Conservation (phyloP, 345 rosid genomes). For the Pelargonium nanum region DNA sequence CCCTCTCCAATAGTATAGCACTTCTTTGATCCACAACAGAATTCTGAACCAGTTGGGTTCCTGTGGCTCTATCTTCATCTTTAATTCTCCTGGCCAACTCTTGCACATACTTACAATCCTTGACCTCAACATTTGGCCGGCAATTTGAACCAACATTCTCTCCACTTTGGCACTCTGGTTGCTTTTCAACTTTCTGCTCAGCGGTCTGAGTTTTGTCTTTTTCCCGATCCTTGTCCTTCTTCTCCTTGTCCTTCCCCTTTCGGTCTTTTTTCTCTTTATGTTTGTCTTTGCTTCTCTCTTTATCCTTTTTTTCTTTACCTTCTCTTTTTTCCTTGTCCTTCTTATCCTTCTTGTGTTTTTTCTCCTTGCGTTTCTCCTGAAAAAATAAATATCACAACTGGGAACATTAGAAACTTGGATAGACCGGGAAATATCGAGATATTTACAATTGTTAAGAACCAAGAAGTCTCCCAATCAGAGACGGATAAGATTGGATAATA, state of each 20-base stretch:
- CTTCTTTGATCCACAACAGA: slow-evolving; percentile 16
- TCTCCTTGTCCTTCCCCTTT: slow-evolving; percentile 42
- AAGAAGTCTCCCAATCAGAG: not conserved
- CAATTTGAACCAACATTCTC: slow-evolving; percentile 20
- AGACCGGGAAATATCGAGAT: too few relatives aligned
- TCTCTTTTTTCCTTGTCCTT: slow-evolving; percentile 40
- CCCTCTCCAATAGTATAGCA: slow-evolving; percentile 18
- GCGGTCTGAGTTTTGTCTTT: slow-evolving; percentile 28
- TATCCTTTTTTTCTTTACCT: slow-evolving; percentile 42
- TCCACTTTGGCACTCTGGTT: slow-evolving; percentile 14
- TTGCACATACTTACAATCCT: slow-evolving; percentile 30
- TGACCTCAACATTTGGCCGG: slow-evolving; percentile 22
- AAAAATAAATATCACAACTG: slow-evolving; percentile 1
- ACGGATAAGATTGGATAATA: not conserved
- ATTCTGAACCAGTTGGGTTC: slow-evolving; percentile 30
- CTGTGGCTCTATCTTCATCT: slow-evolving; percentile 36
- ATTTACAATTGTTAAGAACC: too few relatives aligned
- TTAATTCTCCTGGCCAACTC: slow-evolving; percentile 48
- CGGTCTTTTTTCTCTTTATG: slow-evolving; percentile 28
- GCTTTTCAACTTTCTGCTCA: slow-evolving; percentile 20
- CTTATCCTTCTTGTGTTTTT: slow-evolving; percentile 43
- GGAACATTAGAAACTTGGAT: not conserved
- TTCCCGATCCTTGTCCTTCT: slow-evolving; percentile 25
- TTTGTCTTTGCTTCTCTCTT: slow-evolving; percentile 48
- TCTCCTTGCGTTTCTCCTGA: slow-evolving; percentile 50